Conservation (phyloP, 306 rosid genomes). For the Rubus idaeus region DNA sequence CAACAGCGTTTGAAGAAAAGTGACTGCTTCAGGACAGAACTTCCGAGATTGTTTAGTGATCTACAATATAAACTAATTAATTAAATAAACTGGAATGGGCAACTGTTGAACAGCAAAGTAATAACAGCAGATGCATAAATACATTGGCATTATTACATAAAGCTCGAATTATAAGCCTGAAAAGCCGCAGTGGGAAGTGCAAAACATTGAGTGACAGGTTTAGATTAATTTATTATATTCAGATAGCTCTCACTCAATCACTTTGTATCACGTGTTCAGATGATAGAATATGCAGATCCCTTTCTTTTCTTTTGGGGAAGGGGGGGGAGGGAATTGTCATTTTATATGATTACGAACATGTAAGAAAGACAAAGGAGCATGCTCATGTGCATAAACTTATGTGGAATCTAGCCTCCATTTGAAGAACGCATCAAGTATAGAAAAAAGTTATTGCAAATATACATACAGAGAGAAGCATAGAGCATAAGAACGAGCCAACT, state of each 20-base stretch:
- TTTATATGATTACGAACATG: background rate
- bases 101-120: conserved; percentile 5
- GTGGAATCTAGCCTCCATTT: background rate
- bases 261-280: background rate
- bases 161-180: background rate
- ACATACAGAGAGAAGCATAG: conserved; percentile 86
- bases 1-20: conserved; percentile 59
- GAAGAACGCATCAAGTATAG: conserved; percentile 1
- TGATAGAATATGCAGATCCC: background rate
- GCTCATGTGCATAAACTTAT: background rate
- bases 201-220: background rate
- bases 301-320: background rate
- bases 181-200: background rate
- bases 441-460: conserved; percentile 9
- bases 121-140: background rate
- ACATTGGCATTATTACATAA: background rate
- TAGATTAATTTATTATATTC: background rate
- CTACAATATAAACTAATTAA: conserved; percentile 41
- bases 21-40: conserved; percentile 83
- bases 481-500: conserved; percentile 78
- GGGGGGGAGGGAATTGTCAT: background rate
- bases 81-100: conserved; percentile 26
- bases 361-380: background rate
- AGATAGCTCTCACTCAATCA: background rate
- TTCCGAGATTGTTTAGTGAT: conserved; percentile 67